Conservation (phyloP, 805 yeast species). For the Metschnikowia sp. region DNA sequence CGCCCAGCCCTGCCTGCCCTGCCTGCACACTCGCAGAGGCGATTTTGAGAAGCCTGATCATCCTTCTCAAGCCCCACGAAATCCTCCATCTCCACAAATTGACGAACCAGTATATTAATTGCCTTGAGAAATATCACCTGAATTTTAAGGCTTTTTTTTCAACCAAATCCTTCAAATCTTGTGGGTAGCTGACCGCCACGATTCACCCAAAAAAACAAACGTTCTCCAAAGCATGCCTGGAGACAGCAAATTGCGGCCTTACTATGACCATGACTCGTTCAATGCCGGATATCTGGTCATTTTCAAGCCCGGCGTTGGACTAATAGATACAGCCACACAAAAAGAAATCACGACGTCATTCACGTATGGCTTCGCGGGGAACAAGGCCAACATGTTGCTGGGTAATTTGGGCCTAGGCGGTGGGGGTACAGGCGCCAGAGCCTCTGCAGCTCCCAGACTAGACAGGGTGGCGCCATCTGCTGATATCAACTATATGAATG, state of each 20-base stretch:
- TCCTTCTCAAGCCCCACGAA: not conserved
- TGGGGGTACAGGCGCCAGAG: not conserved
- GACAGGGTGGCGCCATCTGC: slow-evolving; percentile 6
- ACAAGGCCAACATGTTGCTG: slow-evolving; percentile 7
- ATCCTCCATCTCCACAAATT: not conserved
- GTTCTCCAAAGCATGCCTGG: slow-evolving; percentile 13
- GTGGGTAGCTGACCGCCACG: not conserved
- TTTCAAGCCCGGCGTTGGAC: slow-evolving; percentile 60
- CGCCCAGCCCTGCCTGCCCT: too few relatives aligned
- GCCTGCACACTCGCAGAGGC: slow-evolving; percentile 6
- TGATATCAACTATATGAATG: slow-evolving; percentile 47
- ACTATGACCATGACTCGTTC: slow-evolving; percentile 65
- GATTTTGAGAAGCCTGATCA: not conserved
- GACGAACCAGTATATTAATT: not conserved
- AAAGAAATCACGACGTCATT: slow-evolving; percentile 32
- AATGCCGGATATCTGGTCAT: slow-evolving; percentile 61
- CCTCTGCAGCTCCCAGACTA: not conserved
- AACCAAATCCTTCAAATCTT: not conserved
- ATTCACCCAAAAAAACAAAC: not conserved
- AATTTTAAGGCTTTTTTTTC: not conserved
- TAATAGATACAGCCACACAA: slow-evolving; percentile 45
- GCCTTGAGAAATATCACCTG: too few relatives aligned
- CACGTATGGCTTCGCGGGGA: slow-evolving; percentile 13
- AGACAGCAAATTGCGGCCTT: slow-evolving; percentile 51
- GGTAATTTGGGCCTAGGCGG: slow-evolving; percentile 11